Percentiles rank a stretch among this genome's conserved stretches.
phyloP scores from a whole-genome alignment of 2,329 filamentous ascomycete species.

The Scedosporium minutisporum region DNA sequence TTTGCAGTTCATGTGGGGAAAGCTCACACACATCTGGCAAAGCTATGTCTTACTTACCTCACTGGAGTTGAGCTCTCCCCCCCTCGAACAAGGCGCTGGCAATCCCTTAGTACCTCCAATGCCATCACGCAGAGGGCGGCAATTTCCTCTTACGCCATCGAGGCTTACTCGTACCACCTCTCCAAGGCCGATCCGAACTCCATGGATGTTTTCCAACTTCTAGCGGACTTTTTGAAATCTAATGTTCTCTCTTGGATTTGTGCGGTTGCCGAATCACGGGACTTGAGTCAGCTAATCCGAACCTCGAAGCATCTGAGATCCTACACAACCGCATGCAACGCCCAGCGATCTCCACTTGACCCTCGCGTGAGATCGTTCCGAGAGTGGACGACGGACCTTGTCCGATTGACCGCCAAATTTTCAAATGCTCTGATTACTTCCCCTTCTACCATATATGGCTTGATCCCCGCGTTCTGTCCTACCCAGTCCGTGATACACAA shows the following conservation, averaged over 20 bases:
- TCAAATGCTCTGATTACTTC: conserved; percentile 16
- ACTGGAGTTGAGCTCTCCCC: not conserved
- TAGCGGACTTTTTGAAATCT: conserved; percentile 9
- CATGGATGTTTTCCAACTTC: not conserved
- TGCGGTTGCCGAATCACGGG: not conserved
- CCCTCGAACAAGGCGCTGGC: not conserved
- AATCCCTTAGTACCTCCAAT: conserved; percentile 1
- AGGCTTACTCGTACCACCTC: conserved; percentile 24
- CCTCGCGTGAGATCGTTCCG: conserved; percentile 12
- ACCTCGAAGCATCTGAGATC: not conserved
- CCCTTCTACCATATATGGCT: conserved; percentile 20
- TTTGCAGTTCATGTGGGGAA: not conserved
- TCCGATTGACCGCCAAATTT: conserved; percentile 21
- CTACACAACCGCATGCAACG: not conserved
- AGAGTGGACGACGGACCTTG: conserved; percentile 21
- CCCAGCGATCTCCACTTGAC: not conserved
- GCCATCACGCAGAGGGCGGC: conserved; percentile 7
- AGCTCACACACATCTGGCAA: not conserved
- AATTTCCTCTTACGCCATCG: conserved; percentile 20
- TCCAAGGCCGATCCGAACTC: conserved; percentile 9
- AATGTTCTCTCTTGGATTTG: not conserved
- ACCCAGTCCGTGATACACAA: not conserved
- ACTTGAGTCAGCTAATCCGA: not conserved
- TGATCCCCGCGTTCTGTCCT: conserved; percentile 18
- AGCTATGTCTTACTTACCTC: not conserved